Base-by-base conservation (phyloP, 495 filamentous ascomycete genomes). In the Aspergillus biplanus region DNA sequence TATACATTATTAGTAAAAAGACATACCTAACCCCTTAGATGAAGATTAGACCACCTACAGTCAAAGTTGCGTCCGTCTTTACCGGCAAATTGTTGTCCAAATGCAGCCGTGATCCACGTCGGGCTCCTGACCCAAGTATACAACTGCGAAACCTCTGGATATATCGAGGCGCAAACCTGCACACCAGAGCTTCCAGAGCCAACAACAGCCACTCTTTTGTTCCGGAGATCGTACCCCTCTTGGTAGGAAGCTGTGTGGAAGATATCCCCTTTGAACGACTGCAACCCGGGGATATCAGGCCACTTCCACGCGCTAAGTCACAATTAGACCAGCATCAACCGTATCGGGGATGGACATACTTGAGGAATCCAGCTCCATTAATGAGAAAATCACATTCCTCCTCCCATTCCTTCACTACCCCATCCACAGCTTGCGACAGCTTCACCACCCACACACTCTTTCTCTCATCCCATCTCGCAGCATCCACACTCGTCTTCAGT, bases 201-300 rank as follows among this genome's bases (percentile, higher is more conserved):
- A 49, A 85, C 75, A 5, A 84, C 76, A 7, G 69, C 80, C 21
- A 84, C 78, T 1, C 70, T 68, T 66, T 83, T 83, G 12, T 75
- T 76, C 33, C 74, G 31, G 65, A 64, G 75, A 35, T 67, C 75
- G 65, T 47, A 71, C 27, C 64, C 50, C 31, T 55, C 49, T 46
- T 66, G 15, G 62, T 65, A 69, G 16, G 44, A 50, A 60, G 71
- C 65, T 54, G 66, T 71, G 42, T 73, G 75, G 21, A 71, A 59
- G 5, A 74, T 31, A 1, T 66, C 42, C 3, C 72, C 68, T 35
- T 65, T 27, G 59, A 67, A 72, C 0, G 18, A 48, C 0, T 67
- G 37, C 5, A 53, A 15, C 12, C 60, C 67, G 7, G 62, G 54
- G 16, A 69, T 67, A n/a, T 74, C 75, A 32, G 78, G 81, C 73